Conservation (phyloP, 768 basidiomycete genomes). For the Amanita fuliginea region DNA sequence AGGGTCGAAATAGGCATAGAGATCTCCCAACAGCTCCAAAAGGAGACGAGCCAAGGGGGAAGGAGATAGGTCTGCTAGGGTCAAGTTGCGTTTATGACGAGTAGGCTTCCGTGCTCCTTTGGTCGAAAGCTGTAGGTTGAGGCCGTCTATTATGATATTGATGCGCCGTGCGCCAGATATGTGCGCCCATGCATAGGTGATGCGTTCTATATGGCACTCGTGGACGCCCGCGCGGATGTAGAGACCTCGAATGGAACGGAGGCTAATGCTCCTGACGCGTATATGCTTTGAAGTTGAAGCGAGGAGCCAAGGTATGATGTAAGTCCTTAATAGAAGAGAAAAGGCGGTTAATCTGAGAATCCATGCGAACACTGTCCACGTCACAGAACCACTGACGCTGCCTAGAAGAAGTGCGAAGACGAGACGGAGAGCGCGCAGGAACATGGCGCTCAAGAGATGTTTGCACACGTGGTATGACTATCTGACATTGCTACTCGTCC, state of each 20-base stretch:
- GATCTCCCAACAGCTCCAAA: constrained; percentile 25
- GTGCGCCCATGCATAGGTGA: constrained; percentile 48
- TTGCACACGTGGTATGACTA: neutral
- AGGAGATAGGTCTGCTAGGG: constrained; percentile 35
- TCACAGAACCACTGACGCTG: constrained; percentile 21
- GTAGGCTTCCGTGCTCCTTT: constrained; percentile 14
- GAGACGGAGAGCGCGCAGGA: constrained; percentile 3
- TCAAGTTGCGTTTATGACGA: constrained; percentile 31
- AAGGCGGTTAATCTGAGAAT: constrained; percentile 39
- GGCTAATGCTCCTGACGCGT: constrained; percentile 62
- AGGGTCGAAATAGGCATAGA: constrained; percentile 44
- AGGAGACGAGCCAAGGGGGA: constrained; percentile 30
- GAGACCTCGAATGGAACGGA: constrained; percentile 68
- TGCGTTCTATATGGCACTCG: constrained; percentile 56
- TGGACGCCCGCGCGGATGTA: constrained; percentile 48
- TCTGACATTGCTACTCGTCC: constrained; percentile 14
- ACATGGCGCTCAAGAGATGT: neutral
- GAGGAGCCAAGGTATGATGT: constrained; percentile 55
- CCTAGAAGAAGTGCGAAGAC: constrained; percentile 19
- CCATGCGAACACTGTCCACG: constrained; percentile 36
- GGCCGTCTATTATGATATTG: constrained; percentile 52
- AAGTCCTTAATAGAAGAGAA: constrained; percentile 51
- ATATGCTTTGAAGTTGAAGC: constrained; percentile 50
- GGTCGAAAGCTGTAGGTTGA: constrained; percentile 40
- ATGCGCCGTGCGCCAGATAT: constrained; percentile 42